Evolutionary conservation across 129 eudicot species (phyloP).

Genomic region (Rutidosis leptorrhynchoides): DNA sequence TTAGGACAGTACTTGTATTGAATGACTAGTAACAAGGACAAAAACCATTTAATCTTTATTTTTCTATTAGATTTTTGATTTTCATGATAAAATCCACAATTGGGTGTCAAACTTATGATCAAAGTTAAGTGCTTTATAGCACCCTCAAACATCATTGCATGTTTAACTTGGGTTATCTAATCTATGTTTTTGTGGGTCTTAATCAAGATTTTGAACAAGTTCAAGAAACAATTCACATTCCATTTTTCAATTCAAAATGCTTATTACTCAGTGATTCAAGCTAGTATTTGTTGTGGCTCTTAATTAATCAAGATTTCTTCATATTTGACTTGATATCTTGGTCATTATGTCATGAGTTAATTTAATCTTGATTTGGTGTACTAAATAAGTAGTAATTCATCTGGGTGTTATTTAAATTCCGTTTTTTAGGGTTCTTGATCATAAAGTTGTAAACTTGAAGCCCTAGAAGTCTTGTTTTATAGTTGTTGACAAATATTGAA

Average conservation of each 20-base stretch:
- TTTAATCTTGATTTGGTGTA: neutral
- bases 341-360: neutral
- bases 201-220: slow-evolving; percentile 21
- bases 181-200: slow-evolving; percentile 27
- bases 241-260: slow-evolving; percentile 5
- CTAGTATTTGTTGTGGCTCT: slow-evolving; percentile 11
- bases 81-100: slow-evolving; percentile 19
- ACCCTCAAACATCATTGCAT: slow-evolving; percentile 34
- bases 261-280: slow-evolving; percentile 13
- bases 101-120: slow-evolving; percentile 19
- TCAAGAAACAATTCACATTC: slow-evolving; percentile 20
- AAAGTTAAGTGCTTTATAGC: slow-evolving; percentile 10
- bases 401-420: neutral
- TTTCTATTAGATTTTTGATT: slow-evolving; percentile 20
- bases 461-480: slow-evolving; percentile 23
- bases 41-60: slow-evolving; percentile 9
- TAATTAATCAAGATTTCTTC: no score
- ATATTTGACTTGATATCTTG: neutral
- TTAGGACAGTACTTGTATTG: slow-evolving; percentile 30
- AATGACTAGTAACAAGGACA: slow-evolving; percentile 31
- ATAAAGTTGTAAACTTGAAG: slow-evolving; percentile 25
- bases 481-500: slow-evolving; percentile 28
- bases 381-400: neutral
- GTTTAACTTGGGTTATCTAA: neutral
- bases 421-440: slow-evolving; percentile 32